phyloP scores from a whole-genome alignment of 306 rosid genomes.

The Cucurbita ficifolia region DNA sequence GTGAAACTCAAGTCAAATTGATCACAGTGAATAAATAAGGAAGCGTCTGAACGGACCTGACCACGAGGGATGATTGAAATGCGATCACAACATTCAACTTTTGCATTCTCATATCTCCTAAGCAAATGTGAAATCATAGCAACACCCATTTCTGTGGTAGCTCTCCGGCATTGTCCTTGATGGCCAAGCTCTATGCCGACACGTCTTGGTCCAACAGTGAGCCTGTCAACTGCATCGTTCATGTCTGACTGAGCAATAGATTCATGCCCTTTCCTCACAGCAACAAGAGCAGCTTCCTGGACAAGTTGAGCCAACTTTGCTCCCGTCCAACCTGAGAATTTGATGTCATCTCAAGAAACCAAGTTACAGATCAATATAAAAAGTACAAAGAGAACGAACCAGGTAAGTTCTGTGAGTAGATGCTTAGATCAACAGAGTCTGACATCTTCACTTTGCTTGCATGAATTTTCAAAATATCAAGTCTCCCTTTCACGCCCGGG shows the following conservation, averaged over 20 bases:
- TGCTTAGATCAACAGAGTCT: slow-evolving; percentile 66
- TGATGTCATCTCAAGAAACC: slow-evolving; percentile 14
- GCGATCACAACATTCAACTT: slow-evolving; percentile 75
- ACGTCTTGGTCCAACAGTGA: slow-evolving; percentile 82
- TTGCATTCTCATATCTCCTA: slow-evolving; percentile 63
- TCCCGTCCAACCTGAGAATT: slow-evolving; percentile 79
- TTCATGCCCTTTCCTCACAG: slow-evolving; percentile 73
- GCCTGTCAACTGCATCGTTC: slow-evolving; percentile 96
- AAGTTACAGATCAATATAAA: slow-evolving; percentile 2
- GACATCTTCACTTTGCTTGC: slow-evolving; percentile 90
- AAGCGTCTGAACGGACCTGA: slow-evolving; percentile 35
- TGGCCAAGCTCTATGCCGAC: slow-evolving; percentile 64
- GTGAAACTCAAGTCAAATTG: background rate
- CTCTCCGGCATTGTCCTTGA: slow-evolving; percentile 91
- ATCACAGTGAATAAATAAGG: background rate
- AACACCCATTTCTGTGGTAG: slow-evolving; percentile 85
- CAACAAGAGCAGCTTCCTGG: slow-evolving; percentile 98
- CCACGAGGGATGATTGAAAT: slow-evolving; percentile 92
- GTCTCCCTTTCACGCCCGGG: slow-evolving; percentile 80
- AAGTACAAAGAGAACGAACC: slow-evolving; percentile 26
- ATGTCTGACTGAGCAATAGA: slow-evolving; percentile 76
- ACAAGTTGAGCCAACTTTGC: slow-evolving; percentile 88
- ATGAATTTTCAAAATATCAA: slow-evolving; percentile 79
- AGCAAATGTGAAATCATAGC: slow-evolving; percentile 92
- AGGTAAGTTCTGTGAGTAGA: slow-evolving; percentile 82